phyloP scores from a whole-genome alignment of 805 yeast species.

The Novakomyces olei region DNA sequence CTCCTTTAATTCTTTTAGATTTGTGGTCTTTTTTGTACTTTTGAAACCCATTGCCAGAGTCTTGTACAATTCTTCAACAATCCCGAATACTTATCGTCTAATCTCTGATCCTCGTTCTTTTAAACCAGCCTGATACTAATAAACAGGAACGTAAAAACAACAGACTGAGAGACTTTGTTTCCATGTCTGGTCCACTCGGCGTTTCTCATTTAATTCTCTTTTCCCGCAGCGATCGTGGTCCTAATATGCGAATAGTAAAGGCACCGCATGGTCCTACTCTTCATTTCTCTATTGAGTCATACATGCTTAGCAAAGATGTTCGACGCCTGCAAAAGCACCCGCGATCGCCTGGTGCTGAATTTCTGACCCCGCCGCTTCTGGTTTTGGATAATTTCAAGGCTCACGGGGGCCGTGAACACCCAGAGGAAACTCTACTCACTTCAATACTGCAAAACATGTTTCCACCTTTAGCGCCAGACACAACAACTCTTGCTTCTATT shows the following conservation, averaged over 20 bases:
- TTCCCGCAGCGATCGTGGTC: slow-evolving; percentile 52
- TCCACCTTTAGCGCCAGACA: slow-evolving; percentile 80
- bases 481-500: slow-evolving; percentile 48
- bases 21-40: too few species aligned
- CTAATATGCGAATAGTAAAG: slow-evolving; percentile 50
- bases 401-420: slow-evolving; percentile 46
- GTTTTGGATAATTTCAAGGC: slow-evolving; percentile 77
- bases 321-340: slow-evolving; percentile 49
- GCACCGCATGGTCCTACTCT: slow-evolving; percentile 90
- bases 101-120: neutral
- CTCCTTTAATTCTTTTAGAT: too few species aligned
- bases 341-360: slow-evolving; percentile 41
- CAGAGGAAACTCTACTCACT: slow-evolving; percentile 27
- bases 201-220: slow-evolving; percentile 75
- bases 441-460: slow-evolving; percentile 88
- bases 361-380: slow-evolving; percentile 60
- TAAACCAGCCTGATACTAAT: too few species aligned
- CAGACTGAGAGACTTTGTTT: slow-evolving; percentile 75
- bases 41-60: too few species aligned
- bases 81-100: neutral
- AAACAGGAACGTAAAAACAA: slow-evolving; percentile 55
- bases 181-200: slow-evolving; percentile 95
- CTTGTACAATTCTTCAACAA: too few species aligned
- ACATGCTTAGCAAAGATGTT: slow-evolving; percentile 67
- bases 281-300: slow-evolving; percentile 54